A percentile compares a stretch with the other conserved stretches of the same genome.
phyloP scores from a whole-genome alignment of 495 filamentous ascomycete species.

The Aspergillus asperescens region DNA sequence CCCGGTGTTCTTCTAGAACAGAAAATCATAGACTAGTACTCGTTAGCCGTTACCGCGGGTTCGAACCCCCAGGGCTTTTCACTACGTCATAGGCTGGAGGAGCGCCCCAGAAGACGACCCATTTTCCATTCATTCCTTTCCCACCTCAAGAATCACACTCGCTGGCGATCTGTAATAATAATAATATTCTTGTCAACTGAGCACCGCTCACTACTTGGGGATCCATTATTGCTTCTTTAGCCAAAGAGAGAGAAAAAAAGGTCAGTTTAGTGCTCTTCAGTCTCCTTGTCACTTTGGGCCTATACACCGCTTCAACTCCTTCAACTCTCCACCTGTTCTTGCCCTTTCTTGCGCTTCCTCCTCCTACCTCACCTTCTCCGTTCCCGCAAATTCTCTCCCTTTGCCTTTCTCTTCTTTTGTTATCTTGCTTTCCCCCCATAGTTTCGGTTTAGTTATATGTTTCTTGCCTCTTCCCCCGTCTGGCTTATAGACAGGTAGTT shows the following conservation, averaged over 20 bases:
- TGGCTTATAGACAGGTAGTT: constrained; percentile 5
- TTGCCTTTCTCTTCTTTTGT: constrained; percentile 4
- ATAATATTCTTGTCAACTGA: background rate
- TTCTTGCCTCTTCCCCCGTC: background rate
- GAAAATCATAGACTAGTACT: background rate
- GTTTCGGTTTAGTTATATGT: background rate
- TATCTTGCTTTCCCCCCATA: background rate
- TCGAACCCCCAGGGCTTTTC: constrained; percentile 21
- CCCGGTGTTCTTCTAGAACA: background rate
- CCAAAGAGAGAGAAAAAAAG: constrained; percentile 14
- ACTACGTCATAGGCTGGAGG: constrained; percentile 36
- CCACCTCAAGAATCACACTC: constrained; percentile 17
- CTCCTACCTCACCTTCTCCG: background rate
- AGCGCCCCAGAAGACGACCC: constrained; percentile 28
- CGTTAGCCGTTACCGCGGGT: constrained; percentile 14
- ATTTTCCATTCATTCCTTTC: constrained; percentile 18
- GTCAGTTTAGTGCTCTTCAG: constrained; percentile 18
- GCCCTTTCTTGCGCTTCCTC: constrained; percentile 6
- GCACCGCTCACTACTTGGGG: background rate
- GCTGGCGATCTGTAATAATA: constrained; percentile 26
- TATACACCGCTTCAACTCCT: constrained; percentile 5
- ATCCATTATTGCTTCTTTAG: background rate
- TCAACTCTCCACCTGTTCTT: constrained; percentile 13
- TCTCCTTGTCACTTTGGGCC: constrained; percentile 23
- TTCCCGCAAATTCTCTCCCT: background rate